Conservation (phyloP, 108 stramenopile genomes). For the Stephanodiscus minutulus region DNA sequence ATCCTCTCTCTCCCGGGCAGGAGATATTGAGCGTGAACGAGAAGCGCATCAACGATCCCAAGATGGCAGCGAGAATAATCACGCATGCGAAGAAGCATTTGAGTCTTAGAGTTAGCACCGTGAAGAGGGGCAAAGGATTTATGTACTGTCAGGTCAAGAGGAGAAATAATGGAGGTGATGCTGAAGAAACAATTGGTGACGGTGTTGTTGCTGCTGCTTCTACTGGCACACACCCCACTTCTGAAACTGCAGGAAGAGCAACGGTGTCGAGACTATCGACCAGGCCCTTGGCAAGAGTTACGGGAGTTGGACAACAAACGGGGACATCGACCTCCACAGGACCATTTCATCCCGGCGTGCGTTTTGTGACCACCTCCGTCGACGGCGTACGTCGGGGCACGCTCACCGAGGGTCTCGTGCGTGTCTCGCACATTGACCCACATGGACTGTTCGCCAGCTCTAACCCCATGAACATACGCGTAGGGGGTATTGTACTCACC, state of each 20-base stretch:
- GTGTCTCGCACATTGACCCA: constrained; percentile 27
- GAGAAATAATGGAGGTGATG: constrained; percentile 11
- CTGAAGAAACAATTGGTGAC: constrained; percentile 6
- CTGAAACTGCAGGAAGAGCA: background rate
- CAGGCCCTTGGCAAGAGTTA: background rate
- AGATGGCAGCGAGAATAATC: constrained; percentile 41
- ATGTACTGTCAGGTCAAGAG: constrained; percentile 39
- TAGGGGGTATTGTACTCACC: constrained; percentile 28
- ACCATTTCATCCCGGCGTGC: constrained; percentile 22
- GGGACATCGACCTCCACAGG: background rate
- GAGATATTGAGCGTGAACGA: constrained; percentile 46
- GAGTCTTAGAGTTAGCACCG: constrained; percentile 23
- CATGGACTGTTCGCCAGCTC: constrained; percentile 31
- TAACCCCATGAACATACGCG: constrained; percentile 37
- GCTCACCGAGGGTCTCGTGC: constrained; percentile 28
- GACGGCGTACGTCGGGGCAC: constrained; percentile 27
- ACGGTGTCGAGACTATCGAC: background rate
- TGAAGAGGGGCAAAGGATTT: constrained; percentile 31
- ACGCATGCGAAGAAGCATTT: constrained; percentile 20
- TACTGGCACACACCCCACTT: background rate
- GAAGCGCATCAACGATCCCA: constrained; percentile 43
- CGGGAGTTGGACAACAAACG: background rate
- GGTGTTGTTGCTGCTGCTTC: background rate
- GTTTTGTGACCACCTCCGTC: constrained; percentile 34
- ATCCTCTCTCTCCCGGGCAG: constrained; percentile 22